Evolutionary conservation across 306 rosid species (phyloP).

Genomic region (Acacia acuminata): DNA sequence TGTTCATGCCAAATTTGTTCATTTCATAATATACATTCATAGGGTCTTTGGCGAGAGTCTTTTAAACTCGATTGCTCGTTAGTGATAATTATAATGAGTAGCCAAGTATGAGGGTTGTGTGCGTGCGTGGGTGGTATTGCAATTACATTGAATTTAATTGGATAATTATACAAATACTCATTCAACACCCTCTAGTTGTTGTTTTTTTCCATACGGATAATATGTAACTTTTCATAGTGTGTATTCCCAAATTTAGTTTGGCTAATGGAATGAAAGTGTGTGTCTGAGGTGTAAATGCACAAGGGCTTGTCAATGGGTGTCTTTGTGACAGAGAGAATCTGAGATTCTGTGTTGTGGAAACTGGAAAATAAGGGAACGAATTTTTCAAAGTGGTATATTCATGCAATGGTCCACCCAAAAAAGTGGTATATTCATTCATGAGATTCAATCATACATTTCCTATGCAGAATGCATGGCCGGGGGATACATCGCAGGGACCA

Average conservation of each 20-base stretch:
- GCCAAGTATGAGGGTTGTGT: neutral
- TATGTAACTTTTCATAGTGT: neutral
- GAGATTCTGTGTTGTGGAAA: neutral
- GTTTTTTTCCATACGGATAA: neutral
- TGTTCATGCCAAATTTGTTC: too few relatives aligned
- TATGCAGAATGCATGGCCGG: conserved; percentile 15
- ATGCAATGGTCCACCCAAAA: neutral
- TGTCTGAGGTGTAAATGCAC: neutral
- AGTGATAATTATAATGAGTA: neutral
- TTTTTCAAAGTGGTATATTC: neutral
- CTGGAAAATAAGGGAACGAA: neutral
- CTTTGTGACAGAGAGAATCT: neutral
- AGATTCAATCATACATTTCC: neutral
- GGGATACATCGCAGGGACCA: neutral
- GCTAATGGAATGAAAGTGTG: neutral
- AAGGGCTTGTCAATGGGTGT: neutral
- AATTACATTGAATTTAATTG: neutral
- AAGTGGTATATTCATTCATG: neutral
- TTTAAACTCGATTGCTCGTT: too few relatives aligned
- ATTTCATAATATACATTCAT: too few relatives aligned
- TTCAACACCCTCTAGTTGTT: neutral
- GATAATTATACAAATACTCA: neutral
- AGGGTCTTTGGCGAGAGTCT: too few relatives aligned
- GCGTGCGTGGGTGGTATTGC: neutral
- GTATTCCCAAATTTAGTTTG: neutral